phyloP scores from a whole-genome alignment of 805 yeast genomes.

The Citeromyces nyonsensis region DNA sequence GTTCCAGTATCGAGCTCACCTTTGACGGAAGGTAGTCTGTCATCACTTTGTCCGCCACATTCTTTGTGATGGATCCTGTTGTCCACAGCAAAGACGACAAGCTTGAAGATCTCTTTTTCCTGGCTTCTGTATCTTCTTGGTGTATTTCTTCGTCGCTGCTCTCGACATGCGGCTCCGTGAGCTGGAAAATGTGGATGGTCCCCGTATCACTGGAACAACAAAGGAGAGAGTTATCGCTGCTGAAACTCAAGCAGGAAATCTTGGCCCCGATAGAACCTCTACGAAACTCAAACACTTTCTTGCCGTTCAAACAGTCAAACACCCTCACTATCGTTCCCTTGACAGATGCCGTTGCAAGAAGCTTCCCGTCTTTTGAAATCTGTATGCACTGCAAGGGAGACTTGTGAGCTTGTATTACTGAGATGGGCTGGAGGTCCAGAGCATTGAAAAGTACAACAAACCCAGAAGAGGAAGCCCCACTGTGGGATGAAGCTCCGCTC shows the following conservation, averaged over 20 bases:
- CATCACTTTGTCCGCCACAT: conserved; percentile 5
- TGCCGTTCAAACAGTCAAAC: conserved; percentile 53
- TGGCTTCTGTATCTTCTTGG: not conserved
- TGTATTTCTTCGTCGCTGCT: conserved; percentile 5
- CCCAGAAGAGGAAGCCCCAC: conserved; percentile 19
- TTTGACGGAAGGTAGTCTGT: conserved; percentile 50
- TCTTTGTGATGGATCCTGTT: conserved; percentile 5
- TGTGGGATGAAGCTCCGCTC: not conserved
- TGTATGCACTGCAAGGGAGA: conserved; percentile 54
- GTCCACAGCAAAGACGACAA: conserved; percentile 10
- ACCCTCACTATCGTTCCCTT: conserved; percentile 86
- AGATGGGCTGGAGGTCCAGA: conserved; percentile 53
- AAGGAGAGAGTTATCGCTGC: conserved; percentile 49
- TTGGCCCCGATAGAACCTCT: conserved; percentile 78
- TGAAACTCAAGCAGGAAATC: conserved; percentile 65
- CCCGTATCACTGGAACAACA: conserved; percentile 83
- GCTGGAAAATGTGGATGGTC: conserved; percentile 80
- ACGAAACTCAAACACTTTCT: conserved; percentile 55
- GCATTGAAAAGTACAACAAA: conserved; percentile 74
- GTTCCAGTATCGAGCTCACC: conserved; percentile 72
- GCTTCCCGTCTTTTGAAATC: conserved; percentile 59
- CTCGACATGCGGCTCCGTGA: conserved; percentile 19
- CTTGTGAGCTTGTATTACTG: conserved; percentile 78
- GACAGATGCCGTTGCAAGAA: conserved; percentile 78
- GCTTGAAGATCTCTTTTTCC: not conserved